These are phyloP conservation scores for Fagus crenata DNA, from an alignment of 306 rosid species.

Conservation along the genomic window DNA sequence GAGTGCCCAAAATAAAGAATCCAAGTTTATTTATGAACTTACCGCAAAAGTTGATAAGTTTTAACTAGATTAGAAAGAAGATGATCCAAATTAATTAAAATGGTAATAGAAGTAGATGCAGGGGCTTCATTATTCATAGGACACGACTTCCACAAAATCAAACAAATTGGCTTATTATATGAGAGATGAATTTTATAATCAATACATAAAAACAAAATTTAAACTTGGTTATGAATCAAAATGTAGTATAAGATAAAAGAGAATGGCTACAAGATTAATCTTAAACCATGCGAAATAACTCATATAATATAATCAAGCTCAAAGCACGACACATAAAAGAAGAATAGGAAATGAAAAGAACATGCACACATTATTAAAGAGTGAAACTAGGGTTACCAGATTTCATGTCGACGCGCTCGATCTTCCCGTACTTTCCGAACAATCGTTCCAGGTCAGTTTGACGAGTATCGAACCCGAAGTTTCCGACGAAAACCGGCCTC, in stretches of 20 bases:
- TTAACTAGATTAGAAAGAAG: background rate
- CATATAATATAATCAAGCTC: no score
- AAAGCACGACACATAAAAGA: no score
- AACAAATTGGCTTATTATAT: background rate
- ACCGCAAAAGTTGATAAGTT: background rate
- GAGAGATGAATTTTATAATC: background rate
- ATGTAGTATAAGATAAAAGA: background rate
- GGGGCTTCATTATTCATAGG: background rate
- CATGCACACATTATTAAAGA: no score
- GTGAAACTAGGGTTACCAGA: conserved; percentile 51
- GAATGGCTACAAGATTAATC: background rate
- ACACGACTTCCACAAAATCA: background rate
- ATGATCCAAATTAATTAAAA: background rate
- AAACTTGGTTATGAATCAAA: background rate
- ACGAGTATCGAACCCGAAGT: conserved; percentile 85
- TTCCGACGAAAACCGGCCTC: conserved; percentile 92
- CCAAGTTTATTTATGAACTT: background rate
- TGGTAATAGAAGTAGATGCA: background rate
- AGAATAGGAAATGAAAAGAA: no score
- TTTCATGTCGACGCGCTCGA: conserved; percentile 94
- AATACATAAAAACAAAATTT: background rate
- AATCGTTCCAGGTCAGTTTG: conserved; percentile 85
- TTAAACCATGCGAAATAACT: background rate
- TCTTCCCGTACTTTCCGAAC: conserved; percentile 78
- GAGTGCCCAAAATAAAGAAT: background rate